A percentile compares a stretch with the other conserved stretches of the same genome.
phyloP scores from a whole-genome alignment of 805 yeast species.

The Yamadazyma nakazawae region DNA sequence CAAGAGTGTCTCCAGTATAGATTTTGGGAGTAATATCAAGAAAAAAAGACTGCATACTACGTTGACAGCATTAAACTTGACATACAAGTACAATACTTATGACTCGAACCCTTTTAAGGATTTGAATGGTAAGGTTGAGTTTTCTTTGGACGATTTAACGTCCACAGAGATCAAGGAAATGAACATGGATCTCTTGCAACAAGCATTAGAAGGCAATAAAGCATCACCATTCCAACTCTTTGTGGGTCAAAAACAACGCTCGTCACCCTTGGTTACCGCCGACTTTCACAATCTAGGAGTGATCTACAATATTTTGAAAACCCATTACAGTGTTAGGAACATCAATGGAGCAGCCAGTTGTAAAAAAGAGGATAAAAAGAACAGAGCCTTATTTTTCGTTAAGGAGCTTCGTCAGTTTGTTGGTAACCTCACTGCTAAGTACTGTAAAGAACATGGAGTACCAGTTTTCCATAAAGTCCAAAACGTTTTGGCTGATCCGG shows the following conservation, averaged over 20 bases:
- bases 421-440: slow-evolving; percentile 23
- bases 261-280: slow-evolving; percentile 15
- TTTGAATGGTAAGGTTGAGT: slow-evolving; percentile 18
- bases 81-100: slow-evolving; percentile 32
- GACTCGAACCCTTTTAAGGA: slow-evolving; percentile 31
- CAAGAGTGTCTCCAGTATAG: background rate
- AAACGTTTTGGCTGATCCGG: slow-evolving; percentile 11
- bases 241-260: background rate
- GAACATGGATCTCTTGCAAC: slow-evolving; percentile 21
- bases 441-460: slow-evolving; percentile 16
- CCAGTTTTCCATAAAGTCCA: slow-evolving; percentile 19
- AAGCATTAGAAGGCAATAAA: slow-evolving; percentile 25
- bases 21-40: background rate
- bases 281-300: slow-evolving; percentile 33
- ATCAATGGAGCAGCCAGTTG: slow-evolving; percentile 24
- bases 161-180: slow-evolving; percentile 22
- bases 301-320: slow-evolving; percentile 28
- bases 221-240: slow-evolving; percentile 22
- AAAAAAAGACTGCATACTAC: background rate
- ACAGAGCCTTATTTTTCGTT: slow-evolving; percentile 21
- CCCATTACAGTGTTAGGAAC: slow-evolving; percentile 31
- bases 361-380: slow-evolving; percentile 5
- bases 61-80: slow-evolving; percentile 31
- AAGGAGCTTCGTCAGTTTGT: slow-evolving; percentile 25
- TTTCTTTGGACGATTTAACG: slow-evolving; percentile 29